Conservation (phyloP, 2,329 filamentous ascomycete species). For the Epichloe hybrida region DNA sequence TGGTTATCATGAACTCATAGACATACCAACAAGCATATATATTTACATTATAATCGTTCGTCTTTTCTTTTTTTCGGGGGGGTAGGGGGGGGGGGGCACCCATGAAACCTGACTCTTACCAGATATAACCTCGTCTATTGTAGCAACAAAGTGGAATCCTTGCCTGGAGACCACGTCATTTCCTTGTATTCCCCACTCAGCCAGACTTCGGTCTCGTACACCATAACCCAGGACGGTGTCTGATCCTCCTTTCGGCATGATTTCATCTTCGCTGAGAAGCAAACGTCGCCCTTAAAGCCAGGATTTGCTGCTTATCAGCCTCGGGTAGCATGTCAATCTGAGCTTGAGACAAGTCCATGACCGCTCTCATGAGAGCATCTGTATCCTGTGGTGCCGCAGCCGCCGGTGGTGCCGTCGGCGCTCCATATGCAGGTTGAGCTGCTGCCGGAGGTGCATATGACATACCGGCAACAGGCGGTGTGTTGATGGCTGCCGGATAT, state of each 20-base stretch:
- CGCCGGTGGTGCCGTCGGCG: slow-evolving; percentile 15
- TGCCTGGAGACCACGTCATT: not conserved
- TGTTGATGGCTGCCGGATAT: slow-evolving; percentile 29
- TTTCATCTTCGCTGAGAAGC: slow-evolving; percentile 24
- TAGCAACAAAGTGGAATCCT: not conserved
- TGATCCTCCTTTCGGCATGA: not conserved
- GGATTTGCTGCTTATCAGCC: slow-evolving; percentile 63
- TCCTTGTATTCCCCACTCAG: not conserved
- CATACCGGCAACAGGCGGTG: slow-evolving; percentile 31
- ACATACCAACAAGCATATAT: not conserved
- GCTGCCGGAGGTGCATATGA: slow-evolving; percentile 32
- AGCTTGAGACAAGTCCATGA: slow-evolving; percentile 66
- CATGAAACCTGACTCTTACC: not conserved
- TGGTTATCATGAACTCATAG: not conserved
- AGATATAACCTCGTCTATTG: not conserved
- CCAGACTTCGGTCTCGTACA: not conserved
- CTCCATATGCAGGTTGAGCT: slow-evolving; percentile 22
- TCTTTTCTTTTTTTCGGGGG: not conserved
- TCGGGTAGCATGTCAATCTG: slow-evolving; percentile 70
- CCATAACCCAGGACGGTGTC: not conserved
- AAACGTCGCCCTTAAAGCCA: slow-evolving; percentile 58
- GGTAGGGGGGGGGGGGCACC: not conserved
- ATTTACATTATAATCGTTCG: not conserved
- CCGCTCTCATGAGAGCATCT: slow-evolving; percentile 64
- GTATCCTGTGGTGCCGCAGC: slow-evolving; percentile 38